phyloP scores from a whole-genome alignment of 2,329 filamentous ascomycete species.

The Periconia sp. region DNA sequence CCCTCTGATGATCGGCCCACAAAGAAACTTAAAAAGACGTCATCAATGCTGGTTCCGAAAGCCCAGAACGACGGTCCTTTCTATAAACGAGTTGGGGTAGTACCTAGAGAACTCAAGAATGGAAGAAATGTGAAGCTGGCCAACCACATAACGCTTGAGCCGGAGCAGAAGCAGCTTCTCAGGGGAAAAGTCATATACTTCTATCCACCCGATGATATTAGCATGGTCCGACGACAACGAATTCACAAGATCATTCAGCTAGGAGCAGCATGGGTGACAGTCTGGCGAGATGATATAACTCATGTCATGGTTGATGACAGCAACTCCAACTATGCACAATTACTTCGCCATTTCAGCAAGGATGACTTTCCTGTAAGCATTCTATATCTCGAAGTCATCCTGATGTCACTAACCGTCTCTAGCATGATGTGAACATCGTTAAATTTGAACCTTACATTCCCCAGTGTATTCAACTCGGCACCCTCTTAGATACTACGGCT shows the following conservation, averaged over 20 bases:
- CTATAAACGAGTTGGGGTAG: conserved; percentile 31
- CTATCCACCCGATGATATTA: conserved; percentile 79
- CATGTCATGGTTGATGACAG: conserved; percentile 80
- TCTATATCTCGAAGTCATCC: neutral
- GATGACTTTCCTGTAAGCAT: conserved; percentile 55
- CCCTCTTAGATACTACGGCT: conserved; percentile 59
- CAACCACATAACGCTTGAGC: conserved; percentile 36
- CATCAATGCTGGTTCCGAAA: conserved; percentile 27
- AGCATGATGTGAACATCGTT: conserved; percentile 57
- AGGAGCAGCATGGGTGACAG: conserved; percentile 73
- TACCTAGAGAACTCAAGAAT: conserved; percentile 38
- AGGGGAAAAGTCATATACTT: conserved; percentile 60
- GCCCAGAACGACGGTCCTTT: conserved; percentile 25
- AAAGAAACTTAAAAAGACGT: conserved; percentile 25
- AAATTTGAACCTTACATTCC: conserved; percentile 52
- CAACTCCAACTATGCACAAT: conserved; percentile 65
- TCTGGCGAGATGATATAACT: conserved; percentile 65
- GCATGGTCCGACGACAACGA: conserved; percentile 68
- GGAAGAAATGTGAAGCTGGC: conserved; percentile 36
- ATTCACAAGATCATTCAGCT: conserved; percentile 71
- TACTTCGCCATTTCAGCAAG: conserved; percentile 63
- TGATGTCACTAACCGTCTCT: conserved; percentile 5
- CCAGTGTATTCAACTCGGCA: conserved; percentile 50
- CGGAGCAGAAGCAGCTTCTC: conserved; percentile 42
- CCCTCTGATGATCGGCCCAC: conserved; percentile 3